These are phyloP conservation scores for Coniochaeta sp. DNA, from an alignment of 2,329 filamentous ascomycete species.

Conservation along the genomic window DNA sequence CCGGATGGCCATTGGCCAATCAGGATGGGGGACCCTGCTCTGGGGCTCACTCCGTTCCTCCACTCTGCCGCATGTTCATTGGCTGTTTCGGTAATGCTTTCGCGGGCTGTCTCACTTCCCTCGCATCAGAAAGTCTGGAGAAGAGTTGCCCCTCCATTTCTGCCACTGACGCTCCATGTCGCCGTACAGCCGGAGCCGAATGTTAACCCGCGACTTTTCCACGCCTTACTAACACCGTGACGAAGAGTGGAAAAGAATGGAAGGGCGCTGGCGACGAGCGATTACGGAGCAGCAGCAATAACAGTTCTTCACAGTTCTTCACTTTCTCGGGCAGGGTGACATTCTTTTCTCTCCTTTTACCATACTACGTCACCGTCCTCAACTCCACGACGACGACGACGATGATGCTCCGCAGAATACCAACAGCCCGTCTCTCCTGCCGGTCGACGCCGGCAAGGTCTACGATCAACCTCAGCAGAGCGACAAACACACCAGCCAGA, in stretches of 20 bases:
- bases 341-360: neutral
- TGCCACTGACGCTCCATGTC: no score
- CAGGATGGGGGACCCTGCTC: neutral
- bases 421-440: neutral
- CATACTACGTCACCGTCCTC: no score
- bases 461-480: neutral
- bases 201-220: neutral
- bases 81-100: conserved; percentile 1
- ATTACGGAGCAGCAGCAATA: neutral
- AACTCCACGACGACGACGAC: conserved; percentile 1
- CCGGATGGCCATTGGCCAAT: neutral
- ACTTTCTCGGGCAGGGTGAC: no score
- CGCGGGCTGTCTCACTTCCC: neutral
- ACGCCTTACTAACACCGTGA: neutral
- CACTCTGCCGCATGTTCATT: neutral
- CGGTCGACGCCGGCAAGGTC: conserved; percentile 2
- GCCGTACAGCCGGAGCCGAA: conserved; percentile 1
- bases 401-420: conserved; percentile 1
- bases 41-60: no score
- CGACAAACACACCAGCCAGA: conserved; percentile 8
- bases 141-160: neutral
- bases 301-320: neutral
- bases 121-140: neutral
- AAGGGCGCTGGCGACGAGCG: neutral
- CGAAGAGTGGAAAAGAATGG: neutral